Base-by-base conservation (phyloP, 306 rosid species). In the Dryas octopetala region DNA sequence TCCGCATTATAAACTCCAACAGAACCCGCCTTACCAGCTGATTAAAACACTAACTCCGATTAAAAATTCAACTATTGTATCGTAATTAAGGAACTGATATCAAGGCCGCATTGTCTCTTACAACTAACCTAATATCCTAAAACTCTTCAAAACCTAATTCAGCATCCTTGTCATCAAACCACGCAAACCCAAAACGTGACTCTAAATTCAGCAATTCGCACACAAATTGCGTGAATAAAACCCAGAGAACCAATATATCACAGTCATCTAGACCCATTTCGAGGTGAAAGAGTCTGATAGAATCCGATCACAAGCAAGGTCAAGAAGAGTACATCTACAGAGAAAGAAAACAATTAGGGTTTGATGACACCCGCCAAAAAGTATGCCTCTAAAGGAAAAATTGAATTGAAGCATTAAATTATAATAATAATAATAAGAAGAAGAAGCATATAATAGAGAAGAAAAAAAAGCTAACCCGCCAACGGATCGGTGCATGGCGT, bases 401-500 rank as follows among this genome's bases (percentile, higher is more conserved):
- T 14, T 43, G 49, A n/a, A 41, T 0, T 0, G 52, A 16, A 12
- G 32, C 12, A 51, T 62, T 4, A 46, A 62, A 11, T 38, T 12
- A 12, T 7, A 53, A 65, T 14, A 62, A 63, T 17, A 23, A 44
- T 5, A 9, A 46, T 26, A 8, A 8, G 3, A 51, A 38, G 5
- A 11, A 23, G 7, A 14, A 6, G 10, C 32, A 28, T 28, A 28
- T 28, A 28, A 28, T 28, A 7, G 45, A 6, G 48, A 52, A 60
- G 49, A 9, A 38, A 57, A 76, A 64, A 61, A 23, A 19, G 74
- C 66, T 41, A 78, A 93, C 98, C 98, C 96, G 80, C 86, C 86
- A 43, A 93, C 97, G 71, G 98, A 93, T 89, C 96, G 92, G 82
- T 88, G 91, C 97, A 93, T 85, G 78, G 91, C 98, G 84, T 60